A percentile compares a stretch with the other conserved stretches of the same genome.
These are phyloP conservation scores for Saccharomycopsis fibuligera DNA, from an alignment of 805 yeast genomes.

Conservation along the genomic window DNA sequence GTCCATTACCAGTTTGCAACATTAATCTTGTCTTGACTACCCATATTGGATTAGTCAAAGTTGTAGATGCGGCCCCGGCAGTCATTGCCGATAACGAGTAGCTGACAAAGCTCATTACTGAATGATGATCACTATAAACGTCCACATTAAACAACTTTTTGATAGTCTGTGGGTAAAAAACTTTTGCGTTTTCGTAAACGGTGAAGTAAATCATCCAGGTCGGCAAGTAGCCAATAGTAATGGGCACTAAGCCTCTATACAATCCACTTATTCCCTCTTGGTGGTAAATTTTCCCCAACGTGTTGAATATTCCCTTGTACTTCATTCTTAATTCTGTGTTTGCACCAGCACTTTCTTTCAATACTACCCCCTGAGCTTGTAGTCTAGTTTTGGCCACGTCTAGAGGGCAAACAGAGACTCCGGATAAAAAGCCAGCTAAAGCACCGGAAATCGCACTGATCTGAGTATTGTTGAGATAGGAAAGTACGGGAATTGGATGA, in stretches of 20 bases:
- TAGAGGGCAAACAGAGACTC: slow-evolving; percentile 85
- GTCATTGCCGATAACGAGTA: slow-evolving; percentile 59
- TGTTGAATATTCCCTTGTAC: slow-evolving; percentile 57
- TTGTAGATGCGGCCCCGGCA: slow-evolving; percentile 84
- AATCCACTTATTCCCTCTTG: slow-evolving; percentile 84
- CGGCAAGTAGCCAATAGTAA: slow-evolving; percentile 88
- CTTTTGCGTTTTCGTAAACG: slow-evolving; percentile 76
- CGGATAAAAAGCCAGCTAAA: slow-evolving; percentile 86
- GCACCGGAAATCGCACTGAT: slow-evolving; percentile 86
- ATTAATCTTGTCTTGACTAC: slow-evolving; percentile 92
- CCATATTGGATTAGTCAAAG: slow-evolving; percentile 93
- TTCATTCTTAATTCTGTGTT: slow-evolving; percentile 25
- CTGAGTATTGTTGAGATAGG: slow-evolving; percentile 37
- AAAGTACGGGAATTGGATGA: slow-evolving; percentile 17
- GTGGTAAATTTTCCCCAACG: slow-evolving; percentile 54
- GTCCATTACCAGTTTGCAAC: slow-evolving; percentile 61
- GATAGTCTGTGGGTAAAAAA: slow-evolving; percentile 40
- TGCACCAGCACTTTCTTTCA: slow-evolving; percentile 21
- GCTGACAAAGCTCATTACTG: slow-evolving; percentile 28
- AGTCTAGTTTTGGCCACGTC: slow-evolving; percentile 93
- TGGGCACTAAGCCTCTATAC: slow-evolving; percentile 89
- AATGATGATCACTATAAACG: slow-evolving; percentile 19
- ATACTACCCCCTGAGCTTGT: slow-evolving; percentile 76
- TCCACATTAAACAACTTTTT: slow-evolving; percentile 26
- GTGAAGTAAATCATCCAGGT: slow-evolving; percentile 96